Conservation (phyloP, 306 rosid species). For the Dalbergia cultrata region DNA sequence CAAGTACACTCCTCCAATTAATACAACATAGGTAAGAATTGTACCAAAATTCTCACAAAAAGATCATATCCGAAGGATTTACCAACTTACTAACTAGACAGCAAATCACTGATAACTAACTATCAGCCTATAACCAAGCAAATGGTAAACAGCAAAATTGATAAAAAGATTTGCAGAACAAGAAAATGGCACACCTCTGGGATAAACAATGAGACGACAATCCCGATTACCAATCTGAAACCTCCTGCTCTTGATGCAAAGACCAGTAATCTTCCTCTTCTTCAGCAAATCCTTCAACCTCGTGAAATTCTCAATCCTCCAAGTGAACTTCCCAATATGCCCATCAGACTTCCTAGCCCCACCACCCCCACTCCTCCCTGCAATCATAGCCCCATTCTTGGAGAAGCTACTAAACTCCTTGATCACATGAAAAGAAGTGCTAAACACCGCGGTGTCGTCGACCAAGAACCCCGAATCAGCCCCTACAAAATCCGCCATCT, state of each 20-base stretch:
- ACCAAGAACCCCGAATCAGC: constrained; percentile 80
- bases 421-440: constrained; percentile 96
- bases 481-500: constrained; percentile 90
- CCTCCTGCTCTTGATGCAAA: constrained; percentile 97
- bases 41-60: constrained; percentile 49
- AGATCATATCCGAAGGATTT: constrained; percentile 43
- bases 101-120: constrained; percentile 35
- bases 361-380: constrained; percentile 74
- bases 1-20: constrained; percentile 27
- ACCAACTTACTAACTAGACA: constrained; percentile 24
- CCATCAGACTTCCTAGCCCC: constrained; percentile 94
- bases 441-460: constrained; percentile 90
- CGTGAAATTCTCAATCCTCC: constrained; percentile 96
- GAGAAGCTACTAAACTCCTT: constrained; percentile 93
- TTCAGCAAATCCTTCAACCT: constrained; percentile 94
- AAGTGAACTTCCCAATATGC: constrained; percentile 93
- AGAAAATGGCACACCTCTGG: constrained; percentile 80
- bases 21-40: constrained; percentile 43
- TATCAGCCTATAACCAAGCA: constrained; percentile 42
- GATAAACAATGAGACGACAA: constrained; percentile 98
- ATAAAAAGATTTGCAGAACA: constrained; percentile 22
- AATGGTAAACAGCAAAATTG: background rate
- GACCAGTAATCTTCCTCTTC: constrained; percentile 98
- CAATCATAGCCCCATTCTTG: constrained; percentile 81
- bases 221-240: constrained; percentile 97